Evolutionary conservation across 2,329 filamentous ascomycete genomes (phyloP).

Genomic region (Colletotrichum lindemuthianum): DNA sequence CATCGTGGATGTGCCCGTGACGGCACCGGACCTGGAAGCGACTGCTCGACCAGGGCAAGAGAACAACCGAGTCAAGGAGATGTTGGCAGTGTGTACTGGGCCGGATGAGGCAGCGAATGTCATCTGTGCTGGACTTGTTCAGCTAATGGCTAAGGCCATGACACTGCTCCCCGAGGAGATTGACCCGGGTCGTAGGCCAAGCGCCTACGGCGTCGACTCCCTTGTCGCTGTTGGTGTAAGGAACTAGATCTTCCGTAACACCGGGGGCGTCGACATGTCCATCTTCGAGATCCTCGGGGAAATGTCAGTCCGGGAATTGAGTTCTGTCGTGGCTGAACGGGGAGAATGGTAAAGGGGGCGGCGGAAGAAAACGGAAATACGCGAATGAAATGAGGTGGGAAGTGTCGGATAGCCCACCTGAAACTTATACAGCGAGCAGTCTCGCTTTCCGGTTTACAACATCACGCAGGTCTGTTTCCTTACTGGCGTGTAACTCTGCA

Average conservation of each 20-base stretch:
- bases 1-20: constrained; percentile 55
- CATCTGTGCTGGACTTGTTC: constrained; percentile 48
- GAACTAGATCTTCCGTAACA: constrained; percentile 35
- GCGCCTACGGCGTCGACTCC: constrained; percentile 62
- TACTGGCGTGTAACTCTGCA: too few relatives aligned
- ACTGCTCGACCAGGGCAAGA: constrained; percentile 1
- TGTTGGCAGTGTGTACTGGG: constrained; percentile 45
- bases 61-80: constrained; percentile 42
- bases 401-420: too few relatives aligned
- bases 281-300: constrained; percentile 35
- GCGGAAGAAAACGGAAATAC: too few relatives aligned
- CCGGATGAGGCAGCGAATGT: constrained; percentile 46
- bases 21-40: constrained; percentile 38
- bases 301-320: constrained; percentile 21
- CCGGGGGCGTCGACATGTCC: constrained; percentile 32
- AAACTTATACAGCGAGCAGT: too few relatives aligned
- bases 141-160: constrained; percentile 56
- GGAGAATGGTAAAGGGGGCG: constrained; percentile 16
- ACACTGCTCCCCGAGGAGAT: constrained; percentile 56
- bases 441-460: too few relatives aligned
- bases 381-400: too few relatives aligned
- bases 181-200: constrained; percentile 51
- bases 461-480: too few relatives aligned
- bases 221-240: constrained; percentile 56
- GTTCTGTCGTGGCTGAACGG: constrained; percentile 12